Conservation (phyloP, 495 filamentous ascomycete genomes). For the Pyrenula aspistea region DNA sequence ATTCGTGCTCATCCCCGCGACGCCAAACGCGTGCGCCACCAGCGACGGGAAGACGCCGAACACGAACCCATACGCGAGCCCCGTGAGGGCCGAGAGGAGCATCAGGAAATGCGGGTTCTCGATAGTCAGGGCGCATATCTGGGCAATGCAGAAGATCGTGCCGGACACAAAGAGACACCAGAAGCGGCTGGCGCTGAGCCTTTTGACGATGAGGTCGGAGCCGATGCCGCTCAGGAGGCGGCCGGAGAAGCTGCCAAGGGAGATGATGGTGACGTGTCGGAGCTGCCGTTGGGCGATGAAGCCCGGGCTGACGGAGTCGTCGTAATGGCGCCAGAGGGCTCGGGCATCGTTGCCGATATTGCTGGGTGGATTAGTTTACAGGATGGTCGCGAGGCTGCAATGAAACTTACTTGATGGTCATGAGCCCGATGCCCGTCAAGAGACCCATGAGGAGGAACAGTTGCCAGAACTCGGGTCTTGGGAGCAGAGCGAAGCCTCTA, state of each 20-base stretch:
- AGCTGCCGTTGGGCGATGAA: constrained; percentile 78
- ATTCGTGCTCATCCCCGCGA: constrained; percentile 77
- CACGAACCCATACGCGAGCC: constrained; percentile 83
- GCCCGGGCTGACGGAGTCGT: constrained; percentile 54
- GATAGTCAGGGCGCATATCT: constrained; percentile 68
- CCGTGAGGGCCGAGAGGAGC: constrained; percentile 70
- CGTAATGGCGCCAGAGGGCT: constrained; percentile 72
- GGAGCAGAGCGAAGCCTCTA: constrained; percentile 70
- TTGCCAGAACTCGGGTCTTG: constrained; percentile 75
- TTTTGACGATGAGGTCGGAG: constrained; percentile 78
- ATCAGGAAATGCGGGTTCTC: constrained; percentile 67
- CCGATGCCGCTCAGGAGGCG: constrained; percentile 61
- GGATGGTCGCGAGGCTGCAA: background rate
- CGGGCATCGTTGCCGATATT: constrained; percentile 86
- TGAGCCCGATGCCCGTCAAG: constrained; percentile 82
- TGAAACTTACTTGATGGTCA: constrained; percentile 90
- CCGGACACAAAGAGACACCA: constrained; percentile 80
- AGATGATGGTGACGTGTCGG: constrained; percentile 87
- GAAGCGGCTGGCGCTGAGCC: constrained; percentile 63
- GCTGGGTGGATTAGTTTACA: constrained; percentile 27
- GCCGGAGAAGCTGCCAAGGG: constrained; percentile 71
- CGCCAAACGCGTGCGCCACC: constrained; percentile 82
- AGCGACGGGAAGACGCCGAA: constrained; percentile 93
- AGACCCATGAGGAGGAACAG: constrained; percentile 76
- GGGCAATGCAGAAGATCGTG: constrained; percentile 65